Percentiles rank a stretch among this genome's conserved stretches.
These are phyloP conservation scores for Cryptomeria japonica DNA, from an alignment of 75 land plant species.

Conservation along the genomic window DNA sequence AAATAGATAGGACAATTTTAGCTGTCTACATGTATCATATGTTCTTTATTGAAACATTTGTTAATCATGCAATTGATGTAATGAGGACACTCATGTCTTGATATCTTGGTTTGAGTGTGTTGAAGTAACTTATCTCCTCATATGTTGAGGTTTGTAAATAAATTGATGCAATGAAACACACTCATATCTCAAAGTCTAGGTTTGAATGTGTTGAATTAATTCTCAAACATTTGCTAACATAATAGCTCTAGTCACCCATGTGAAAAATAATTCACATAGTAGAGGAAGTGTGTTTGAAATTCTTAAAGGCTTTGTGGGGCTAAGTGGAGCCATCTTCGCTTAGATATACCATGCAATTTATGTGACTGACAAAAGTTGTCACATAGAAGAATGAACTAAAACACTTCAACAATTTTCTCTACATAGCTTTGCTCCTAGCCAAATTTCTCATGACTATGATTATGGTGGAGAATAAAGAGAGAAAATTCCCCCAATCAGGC, in stretches of 20 bases:
- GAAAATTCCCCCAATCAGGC: slow-evolving; percentile 13
- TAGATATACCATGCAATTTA: slow-evolving; percentile 17
- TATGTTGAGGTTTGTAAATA: too few species aligned
- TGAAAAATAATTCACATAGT: slow-evolving; percentile 51
- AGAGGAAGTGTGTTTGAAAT: slow-evolving; percentile 66
- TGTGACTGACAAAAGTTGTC: not conserved
- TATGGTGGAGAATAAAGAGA: slow-evolving; percentile 15
- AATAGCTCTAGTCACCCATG: slow-evolving; percentile 45
- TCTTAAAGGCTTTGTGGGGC: slow-evolving; percentile 71
- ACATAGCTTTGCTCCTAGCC: not conserved
- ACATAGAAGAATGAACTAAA: not conserved
- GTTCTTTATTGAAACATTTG: too few species aligned
- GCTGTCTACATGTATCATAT: too few species aligned
- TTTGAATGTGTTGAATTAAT: too few species aligned
- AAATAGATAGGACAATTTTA: too few species aligned
- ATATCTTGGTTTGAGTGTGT: too few species aligned
- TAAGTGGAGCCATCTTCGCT: slow-evolving; percentile 81
- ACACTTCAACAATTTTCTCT: slow-evolving; percentile 23
- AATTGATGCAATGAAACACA: too few species aligned
- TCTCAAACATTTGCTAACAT: slow-evolving; percentile 57
- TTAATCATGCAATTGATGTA: too few species aligned
- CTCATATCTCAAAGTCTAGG: too few species aligned
- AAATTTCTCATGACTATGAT: slow-evolving; percentile 6
- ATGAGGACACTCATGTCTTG: too few species aligned
- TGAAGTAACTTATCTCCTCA: too few species aligned